Conservation (phyloP, 345 rosid species). For the Capsella bursapastoris region DNA sequence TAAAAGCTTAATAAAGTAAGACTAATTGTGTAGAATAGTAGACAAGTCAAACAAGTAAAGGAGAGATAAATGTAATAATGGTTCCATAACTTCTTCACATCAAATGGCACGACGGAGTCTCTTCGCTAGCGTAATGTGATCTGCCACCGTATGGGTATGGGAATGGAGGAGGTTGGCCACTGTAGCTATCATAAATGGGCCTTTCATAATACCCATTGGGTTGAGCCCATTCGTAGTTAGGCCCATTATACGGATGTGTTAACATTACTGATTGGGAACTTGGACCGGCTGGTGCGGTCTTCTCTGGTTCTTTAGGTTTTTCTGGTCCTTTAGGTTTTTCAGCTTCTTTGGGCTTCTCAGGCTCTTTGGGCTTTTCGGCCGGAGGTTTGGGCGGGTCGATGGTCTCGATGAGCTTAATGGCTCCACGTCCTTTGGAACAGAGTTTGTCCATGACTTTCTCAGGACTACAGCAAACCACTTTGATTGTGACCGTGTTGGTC, state of each 20-base stretch:
- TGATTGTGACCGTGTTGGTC: conserved; percentile 60
- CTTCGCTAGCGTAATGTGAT: neutral
- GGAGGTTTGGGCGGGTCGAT: conserved; percentile 11
- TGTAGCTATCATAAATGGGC: conserved; percentile 50
- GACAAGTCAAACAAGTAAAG: neutral
- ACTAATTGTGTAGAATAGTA: neutral
- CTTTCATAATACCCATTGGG: conserved; percentile 36
- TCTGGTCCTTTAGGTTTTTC: neutral
- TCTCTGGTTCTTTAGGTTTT: neutral
- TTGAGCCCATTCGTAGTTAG: neutral
- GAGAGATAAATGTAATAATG: neutral
- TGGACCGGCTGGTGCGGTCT: neutral
- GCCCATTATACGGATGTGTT: neutral
- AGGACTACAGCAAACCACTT: conserved; percentile 70
- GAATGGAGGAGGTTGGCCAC: conserved; percentile 15
- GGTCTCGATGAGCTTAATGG: conserved; percentile 49
- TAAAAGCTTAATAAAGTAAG: neutral
- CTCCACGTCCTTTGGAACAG: conserved; percentile 51
- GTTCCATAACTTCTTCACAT: neutral
- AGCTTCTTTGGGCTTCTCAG: conserved; percentile 4
- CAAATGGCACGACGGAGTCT: neutral
- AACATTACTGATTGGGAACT: neutral
- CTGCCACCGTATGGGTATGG: neutral
- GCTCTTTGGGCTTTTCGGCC: neutral
- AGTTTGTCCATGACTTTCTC: conserved; percentile 59